Conservation (phyloP, 257 asterid species). For the Solanum dulcamara region DNA sequence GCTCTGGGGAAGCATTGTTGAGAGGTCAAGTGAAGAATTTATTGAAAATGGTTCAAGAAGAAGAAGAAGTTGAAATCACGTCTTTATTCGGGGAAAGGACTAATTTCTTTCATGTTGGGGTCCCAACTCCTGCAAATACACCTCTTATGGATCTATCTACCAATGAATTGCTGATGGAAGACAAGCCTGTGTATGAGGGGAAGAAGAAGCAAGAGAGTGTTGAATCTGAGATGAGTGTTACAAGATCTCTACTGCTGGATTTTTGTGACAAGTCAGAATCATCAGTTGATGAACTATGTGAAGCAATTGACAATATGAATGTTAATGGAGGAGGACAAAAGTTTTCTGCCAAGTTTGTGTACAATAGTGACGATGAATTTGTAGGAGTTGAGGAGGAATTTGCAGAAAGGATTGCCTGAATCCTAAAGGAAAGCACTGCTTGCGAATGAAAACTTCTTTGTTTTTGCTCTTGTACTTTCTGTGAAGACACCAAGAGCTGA, state of each 20-base stretch:
- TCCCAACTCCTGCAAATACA: constrained; percentile 88
- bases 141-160: constrained; percentile 38
- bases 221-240: constrained; percentile 36
- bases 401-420: constrained; percentile 15
- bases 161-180: constrained; percentile 10
- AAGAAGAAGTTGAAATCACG: constrained; percentile 64
- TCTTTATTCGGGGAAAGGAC: constrained; percentile 22
- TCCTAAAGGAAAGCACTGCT: constrained; percentile 31
- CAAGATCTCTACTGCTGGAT: constrained; percentile 69
- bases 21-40: constrained; percentile 87
- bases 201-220: constrained; percentile 18
- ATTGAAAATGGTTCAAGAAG: constrained; percentile 83
- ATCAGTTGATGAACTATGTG: constrained; percentile 48
- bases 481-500: background rate
- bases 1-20: constrained; percentile 87
- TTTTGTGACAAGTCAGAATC: constrained; percentile 51
- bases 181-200: constrained; percentile 13
- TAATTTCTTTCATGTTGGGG: constrained; percentile 19
- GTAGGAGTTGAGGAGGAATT: constrained; percentile 33
- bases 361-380: constrained; percentile 64
- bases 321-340: constrained; percentile 13
- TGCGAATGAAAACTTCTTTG: background rate
- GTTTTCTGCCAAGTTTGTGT: constrained; percentile 33
- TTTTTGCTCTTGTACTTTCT: background rate
- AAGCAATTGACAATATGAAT: constrained; percentile 50